A percentile compares a stretch with the other conserved stretches of the same genome.
Conservation (phyloP, 768 basidiomycete species). For the Mycena rosella region DNA sequence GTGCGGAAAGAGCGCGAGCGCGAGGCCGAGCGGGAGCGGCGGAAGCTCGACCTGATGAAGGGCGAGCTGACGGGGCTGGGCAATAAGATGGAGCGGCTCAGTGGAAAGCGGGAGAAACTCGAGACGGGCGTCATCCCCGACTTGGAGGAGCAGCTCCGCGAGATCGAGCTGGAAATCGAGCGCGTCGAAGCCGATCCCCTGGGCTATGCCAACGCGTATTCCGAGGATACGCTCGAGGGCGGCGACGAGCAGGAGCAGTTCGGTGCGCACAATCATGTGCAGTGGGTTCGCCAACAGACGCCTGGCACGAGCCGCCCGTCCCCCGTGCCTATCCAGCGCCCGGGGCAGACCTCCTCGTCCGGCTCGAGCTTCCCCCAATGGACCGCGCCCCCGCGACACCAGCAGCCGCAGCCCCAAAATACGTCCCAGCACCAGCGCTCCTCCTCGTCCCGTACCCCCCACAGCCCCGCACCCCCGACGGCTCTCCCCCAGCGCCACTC, state of each 20-base stretch:
- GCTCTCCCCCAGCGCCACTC: conserved; percentile 44
- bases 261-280: neutral
- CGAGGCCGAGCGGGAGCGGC: conserved; percentile 63
- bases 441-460: conserved; percentile 41
- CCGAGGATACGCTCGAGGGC: conserved; percentile 44
- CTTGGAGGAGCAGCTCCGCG: conserved; percentile 74
- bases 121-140: conserved; percentile 70
- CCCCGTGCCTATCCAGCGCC: conserved; percentile 33
- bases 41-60: conserved; percentile 67
- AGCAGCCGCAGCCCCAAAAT: conserved; percentile 28
- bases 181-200: conserved; percentile 45
- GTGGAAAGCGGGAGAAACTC: conserved; percentile 73
- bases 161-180: conserved; percentile 73
- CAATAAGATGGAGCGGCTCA: conserved; percentile 77
- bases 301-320: conserved; percentile 19
- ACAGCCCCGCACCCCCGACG: conserved; percentile 40
- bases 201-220: conserved; percentile 34
- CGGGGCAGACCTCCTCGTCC: conserved; percentile 7
- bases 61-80: conserved; percentile 68
- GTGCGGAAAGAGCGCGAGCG: conserved; percentile 60
- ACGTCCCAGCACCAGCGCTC: conserved; percentile 39
- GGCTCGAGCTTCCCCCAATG: conserved; percentile 21
- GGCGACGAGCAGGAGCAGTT: conserved; percentile 14
- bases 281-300: conserved; percentile 21
- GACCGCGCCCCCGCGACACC: conserved; percentile 25